phyloP scores from a whole-genome alignment of 176 grass and related monocot genomes.

The Oryza longistaminata region DNA sequence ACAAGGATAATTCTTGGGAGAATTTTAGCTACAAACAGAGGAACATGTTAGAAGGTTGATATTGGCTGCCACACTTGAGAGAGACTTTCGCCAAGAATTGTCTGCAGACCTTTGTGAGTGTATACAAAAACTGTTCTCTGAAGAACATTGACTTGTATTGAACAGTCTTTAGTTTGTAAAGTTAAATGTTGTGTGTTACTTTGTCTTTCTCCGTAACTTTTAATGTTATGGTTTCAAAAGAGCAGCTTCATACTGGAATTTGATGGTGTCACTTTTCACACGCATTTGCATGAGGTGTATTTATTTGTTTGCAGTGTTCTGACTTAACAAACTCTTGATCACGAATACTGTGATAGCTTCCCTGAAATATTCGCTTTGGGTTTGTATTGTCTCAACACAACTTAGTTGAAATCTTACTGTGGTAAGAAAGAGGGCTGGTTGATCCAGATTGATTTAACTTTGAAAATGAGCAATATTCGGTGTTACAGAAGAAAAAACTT shows the following conservation, averaged over 20 bases:
- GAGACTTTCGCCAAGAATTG: conserved; percentile 31
- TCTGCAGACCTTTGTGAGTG: not conserved
- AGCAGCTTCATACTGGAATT: conserved; percentile 28
- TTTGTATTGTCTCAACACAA: not conserved
- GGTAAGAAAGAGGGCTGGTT: not conserved
- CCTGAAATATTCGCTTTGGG: not conserved
- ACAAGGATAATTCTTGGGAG: not conserved
- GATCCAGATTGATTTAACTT: not conserved
- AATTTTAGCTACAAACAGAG: conserved; percentile 31
- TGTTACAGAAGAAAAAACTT: not conserved
- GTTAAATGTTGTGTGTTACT: conserved; percentile 21
- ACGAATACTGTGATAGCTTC: not conserved
- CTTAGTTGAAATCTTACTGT: not conserved
- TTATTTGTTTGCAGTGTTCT: conserved; percentile 4
- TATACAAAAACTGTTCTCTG: conserved; percentile 25
- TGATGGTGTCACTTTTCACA: not conserved
- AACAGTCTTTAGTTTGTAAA: conserved; percentile 43
- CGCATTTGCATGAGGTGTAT: conserved; percentile 28
- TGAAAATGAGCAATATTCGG: no score
- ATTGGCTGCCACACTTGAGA: not conserved
- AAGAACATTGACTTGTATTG: conserved; percentile 25
- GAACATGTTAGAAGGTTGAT: conserved; percentile 26
- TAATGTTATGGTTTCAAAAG: conserved; percentile 8
- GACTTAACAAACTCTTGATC: not conserved
- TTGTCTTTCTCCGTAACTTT: not conserved